A percentile compares a stretch with the other conserved stretches of the same genome.
phyloP scores from a whole-genome alignment of 2,329 filamentous ascomycete genomes.

The Gnomoniopsis sp. region DNA sequence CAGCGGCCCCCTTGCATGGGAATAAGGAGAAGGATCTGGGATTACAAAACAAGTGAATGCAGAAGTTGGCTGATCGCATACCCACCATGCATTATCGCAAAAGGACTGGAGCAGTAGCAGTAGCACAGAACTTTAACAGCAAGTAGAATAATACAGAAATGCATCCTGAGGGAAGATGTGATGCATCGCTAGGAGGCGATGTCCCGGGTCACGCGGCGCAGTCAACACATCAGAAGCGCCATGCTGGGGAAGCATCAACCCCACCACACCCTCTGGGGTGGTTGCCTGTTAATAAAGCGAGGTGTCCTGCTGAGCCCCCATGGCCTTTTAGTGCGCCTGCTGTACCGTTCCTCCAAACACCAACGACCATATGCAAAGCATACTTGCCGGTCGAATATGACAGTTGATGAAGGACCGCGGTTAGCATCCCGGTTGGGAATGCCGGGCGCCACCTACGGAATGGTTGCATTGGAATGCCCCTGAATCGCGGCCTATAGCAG shows the following conservation, averaged over 20 bases:
- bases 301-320: constrained; percentile 2
- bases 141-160: neutral
- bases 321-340: neutral
- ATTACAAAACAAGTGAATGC: too few species aligned
- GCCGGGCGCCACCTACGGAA: neutral
- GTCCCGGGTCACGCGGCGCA: neutral
- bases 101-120: neutral
- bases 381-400: neutral
- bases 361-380: neutral
- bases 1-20: neutral
- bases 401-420: neutral
- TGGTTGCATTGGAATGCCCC: neutral
- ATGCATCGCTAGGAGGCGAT: neutral
- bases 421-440: neutral
- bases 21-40: too few species aligned
- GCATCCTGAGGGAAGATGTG: neutral
- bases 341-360: neutral
- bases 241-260: neutral
- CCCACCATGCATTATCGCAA: neutral
- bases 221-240: neutral
- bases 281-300: neutral
- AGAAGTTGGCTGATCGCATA: too few species aligned
- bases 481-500: neutral
- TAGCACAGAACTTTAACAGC: neutral
- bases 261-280: neutral